Evolutionary conservation across 106 monocot genomes (phyloP).

Genomic region (Cymbidium sinense): DNA sequence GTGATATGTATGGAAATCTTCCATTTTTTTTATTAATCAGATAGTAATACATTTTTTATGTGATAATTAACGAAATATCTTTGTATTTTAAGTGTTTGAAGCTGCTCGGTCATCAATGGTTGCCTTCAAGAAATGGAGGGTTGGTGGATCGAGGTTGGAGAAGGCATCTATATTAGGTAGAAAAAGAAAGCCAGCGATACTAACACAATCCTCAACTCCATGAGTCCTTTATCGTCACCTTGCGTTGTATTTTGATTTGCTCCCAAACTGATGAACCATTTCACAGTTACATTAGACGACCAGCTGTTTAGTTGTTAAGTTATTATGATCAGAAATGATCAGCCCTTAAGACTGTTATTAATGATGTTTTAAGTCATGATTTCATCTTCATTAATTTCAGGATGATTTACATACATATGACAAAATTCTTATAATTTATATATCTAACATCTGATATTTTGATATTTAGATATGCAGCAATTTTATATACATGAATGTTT

Average conservation of each 20-base stretch:
- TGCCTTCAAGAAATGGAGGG: slow-evolving; percentile 58
- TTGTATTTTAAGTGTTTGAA: slow-evolving; percentile 39
- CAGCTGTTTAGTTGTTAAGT: background rate
- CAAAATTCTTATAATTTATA: too few relatives aligned
- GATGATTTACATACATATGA: too few relatives aligned
- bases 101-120: slow-evolving; percentile 60
- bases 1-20: background rate
- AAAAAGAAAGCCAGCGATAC: slow-evolving; percentile 38
- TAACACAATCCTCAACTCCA: slow-evolving; percentile 6
- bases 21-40: background rate
- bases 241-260: background rate
- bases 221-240: background rate
- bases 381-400: background rate
- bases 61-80: background rate
- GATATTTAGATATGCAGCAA: too few relatives aligned
- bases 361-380: background rate
- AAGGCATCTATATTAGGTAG: slow-evolving; percentile 56
- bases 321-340: background rate
- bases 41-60: background rate
- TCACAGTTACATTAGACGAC: background rate
- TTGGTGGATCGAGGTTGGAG: slow-evolving; percentile 48
- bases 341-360: background rate
- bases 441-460: too few relatives aligned
- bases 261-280: background rate
- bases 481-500: too few relatives aligned